phyloP scores from a whole-genome alignment of 176 grass and related monocot genomes.

The Urochloa ruziziensis region DNA sequence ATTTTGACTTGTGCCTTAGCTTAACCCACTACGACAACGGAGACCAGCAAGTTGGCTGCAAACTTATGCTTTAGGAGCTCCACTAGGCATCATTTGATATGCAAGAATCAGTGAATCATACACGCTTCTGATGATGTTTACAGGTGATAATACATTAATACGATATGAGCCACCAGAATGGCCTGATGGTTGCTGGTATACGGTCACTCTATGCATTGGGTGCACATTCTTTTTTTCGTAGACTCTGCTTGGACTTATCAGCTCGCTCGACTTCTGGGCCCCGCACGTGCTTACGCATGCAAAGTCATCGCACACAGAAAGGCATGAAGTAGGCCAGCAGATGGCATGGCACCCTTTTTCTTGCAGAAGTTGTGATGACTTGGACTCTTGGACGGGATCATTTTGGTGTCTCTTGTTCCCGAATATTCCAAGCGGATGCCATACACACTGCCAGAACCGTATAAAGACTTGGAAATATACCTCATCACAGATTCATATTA shows the following conservation, averaged over 20 bases:
- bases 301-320: background rate
- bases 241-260: background rate
- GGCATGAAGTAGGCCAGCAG: slow-evolving; percentile 5
- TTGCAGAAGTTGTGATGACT: background rate
- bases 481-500: no score
- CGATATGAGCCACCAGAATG: no score
- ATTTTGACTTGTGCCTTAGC: background rate
- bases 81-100: background rate
- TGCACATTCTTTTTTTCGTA: background rate
- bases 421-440: background rate
- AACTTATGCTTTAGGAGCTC: no score
- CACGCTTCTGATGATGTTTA: background rate
- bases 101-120: background rate
- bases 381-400: slow-evolving; percentile 12
- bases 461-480: no score
- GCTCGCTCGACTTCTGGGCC: background rate
- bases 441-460: background rate
- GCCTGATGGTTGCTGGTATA: background rate
- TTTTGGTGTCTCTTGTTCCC: background rate
- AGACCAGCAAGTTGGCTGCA: background rate
- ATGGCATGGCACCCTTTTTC: background rate
- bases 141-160: background rate
- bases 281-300: background rate
- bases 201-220: background rate
- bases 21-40: background rate